Conservation (phyloP, 2,329 filamentous ascomycete genomes). For the Aspergillus aculeatus region DNA sequence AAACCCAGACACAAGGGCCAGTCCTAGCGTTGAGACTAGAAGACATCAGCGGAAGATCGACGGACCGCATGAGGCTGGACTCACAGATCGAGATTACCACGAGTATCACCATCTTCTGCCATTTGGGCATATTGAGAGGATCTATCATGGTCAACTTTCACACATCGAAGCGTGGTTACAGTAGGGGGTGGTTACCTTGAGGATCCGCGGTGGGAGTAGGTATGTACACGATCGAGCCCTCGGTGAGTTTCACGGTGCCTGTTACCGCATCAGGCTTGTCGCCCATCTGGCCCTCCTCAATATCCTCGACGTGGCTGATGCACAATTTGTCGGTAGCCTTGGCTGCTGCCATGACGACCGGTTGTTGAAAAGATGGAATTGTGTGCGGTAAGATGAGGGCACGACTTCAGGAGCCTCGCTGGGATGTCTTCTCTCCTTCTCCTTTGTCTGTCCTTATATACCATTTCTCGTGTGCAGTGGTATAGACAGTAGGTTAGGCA, state of each 20-base stretch:
- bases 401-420: no score
- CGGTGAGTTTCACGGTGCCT: slow-evolving; percentile 31
- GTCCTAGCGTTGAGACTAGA: slow-evolving; percentile 41
- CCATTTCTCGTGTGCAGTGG: no score
- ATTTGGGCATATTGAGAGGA: slow-evolving; percentile 30
- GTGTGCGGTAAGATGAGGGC: not conserved
- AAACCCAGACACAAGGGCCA: slow-evolving; percentile 43
- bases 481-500: no score
- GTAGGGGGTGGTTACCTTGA: slow-evolving; percentile 14
- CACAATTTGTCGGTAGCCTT: slow-evolving; percentile 11
- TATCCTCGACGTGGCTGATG: slow-evolving; percentile 19
- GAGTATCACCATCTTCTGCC: slow-evolving; percentile 29
- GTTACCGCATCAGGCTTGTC: slow-evolving; percentile 16
- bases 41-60: slow-evolving; percentile 11
- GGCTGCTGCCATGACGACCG: not conserved
- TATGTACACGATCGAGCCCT: slow-evolving; percentile 35
- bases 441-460: no score
- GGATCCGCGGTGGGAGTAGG: slow-evolving; percentile 37
- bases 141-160: slow-evolving; percentile 13
- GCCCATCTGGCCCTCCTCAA: slow-evolving; percentile 11
- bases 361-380: not conserved
- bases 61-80: not conserved
- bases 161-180: no score
- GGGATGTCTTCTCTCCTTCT: no score
- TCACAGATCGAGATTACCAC: slow-evolving; percentile 30